These are phyloP conservation scores for Phaeosphaeria sp. DNA, from an alignment of 2,329 filamentous ascomycete genomes.

Conservation along the genomic window DNA sequence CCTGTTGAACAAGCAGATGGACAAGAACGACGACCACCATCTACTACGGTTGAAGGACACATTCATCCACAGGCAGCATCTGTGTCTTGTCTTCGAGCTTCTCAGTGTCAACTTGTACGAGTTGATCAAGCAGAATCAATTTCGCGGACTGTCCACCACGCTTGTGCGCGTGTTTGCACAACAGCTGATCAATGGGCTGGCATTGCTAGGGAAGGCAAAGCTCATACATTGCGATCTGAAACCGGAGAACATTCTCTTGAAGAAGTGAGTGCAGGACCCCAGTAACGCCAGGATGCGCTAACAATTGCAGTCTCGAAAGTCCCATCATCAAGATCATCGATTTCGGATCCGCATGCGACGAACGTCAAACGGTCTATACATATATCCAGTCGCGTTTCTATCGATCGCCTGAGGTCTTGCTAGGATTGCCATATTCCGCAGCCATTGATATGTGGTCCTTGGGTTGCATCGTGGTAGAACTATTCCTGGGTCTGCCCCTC, in stretches of 20 bases:
- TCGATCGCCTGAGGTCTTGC: constrained; percentile 90
- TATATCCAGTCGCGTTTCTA: constrained; percentile 99
- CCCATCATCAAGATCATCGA: constrained; percentile 99
- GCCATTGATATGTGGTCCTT: constrained; percentile 99
- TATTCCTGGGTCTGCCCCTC: constrained; percentile 91
- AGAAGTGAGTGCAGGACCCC: constrained; percentile 67
- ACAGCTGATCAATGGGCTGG: constrained; percentile 90
- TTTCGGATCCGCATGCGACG: constrained; percentile 97
- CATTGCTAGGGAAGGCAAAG: constrained; percentile 92
- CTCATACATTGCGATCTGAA: constrained; percentile 98
- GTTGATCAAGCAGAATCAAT: constrained; percentile 99
- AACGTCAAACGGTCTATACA: constrained; percentile 97
- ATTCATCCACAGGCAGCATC: constrained; percentile 96
- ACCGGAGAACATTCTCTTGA: constrained; percentile 95
- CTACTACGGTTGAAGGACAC: constrained; percentile 93
- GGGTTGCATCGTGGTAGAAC: constrained; percentile 96
- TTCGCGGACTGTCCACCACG: constrained; percentile 94
- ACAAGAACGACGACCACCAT: constrained; percentile 99
- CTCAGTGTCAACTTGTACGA: constrained; percentile 98
- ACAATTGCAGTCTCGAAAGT: constrained; percentile 74
- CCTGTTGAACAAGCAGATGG: constrained; percentile 96
- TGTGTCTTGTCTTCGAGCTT: constrained; percentile 95
- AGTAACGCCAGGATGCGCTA: constrained; percentile 9
- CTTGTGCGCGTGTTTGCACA: constrained; percentile 97
- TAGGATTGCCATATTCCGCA: constrained; percentile 96